Evolutionary conservation across 2,329 filamentous ascomycete genomes (phyloP).

Genomic region (Cyphellophora europaea): DNA sequence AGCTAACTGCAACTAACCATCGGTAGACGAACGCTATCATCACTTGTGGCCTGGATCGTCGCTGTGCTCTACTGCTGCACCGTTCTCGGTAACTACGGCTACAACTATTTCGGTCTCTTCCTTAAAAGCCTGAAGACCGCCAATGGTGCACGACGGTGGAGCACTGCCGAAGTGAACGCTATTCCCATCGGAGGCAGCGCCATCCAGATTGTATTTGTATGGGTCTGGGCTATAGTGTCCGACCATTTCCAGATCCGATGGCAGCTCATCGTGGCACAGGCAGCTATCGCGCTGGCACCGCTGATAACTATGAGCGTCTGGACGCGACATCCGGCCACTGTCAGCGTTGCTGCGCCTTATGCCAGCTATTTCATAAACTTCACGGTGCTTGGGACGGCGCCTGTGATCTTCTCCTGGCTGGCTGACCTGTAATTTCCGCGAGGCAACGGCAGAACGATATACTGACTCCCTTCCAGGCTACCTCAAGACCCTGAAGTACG

Average conservation of each 20-base stretch:
- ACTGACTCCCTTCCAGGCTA: too few species aligned
- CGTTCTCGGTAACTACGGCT: constrained; percentile 38
- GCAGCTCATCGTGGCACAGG: constrained; percentile 41
- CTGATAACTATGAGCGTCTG: constrained; percentile 46
- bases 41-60: constrained; percentile 39
- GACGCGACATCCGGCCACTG: constrained; percentile 35
- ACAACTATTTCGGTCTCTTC: constrained; percentile 31
- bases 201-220: constrained; percentile 43
- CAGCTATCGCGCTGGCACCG: constrained; percentile 37
- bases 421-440: constrained; percentile 5
- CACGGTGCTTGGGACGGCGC: constrained; percentile 40
- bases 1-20: neutral
- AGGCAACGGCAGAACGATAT: too few species aligned
- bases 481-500: constrained; percentile 9
- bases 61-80: constrained; percentile 36
- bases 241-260: constrained; percentile 41
- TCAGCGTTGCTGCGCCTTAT: constrained; percentile 39
- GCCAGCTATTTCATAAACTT: constrained; percentile 44
- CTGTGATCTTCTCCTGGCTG: constrained; percentile 29
- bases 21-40: constrained; percentile 28
- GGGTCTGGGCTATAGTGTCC: constrained; percentile 45
- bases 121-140: constrained; percentile 27
- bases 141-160: constrained; percentile 35
- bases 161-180: constrained; percentile 36
- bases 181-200: constrained; percentile 41